Evolutionary conservation across 352 stramenopile species (phyloP), one percentile per base, ranked within the genome.

Genomic region (Pseudoperonospora humuli): DNA sequence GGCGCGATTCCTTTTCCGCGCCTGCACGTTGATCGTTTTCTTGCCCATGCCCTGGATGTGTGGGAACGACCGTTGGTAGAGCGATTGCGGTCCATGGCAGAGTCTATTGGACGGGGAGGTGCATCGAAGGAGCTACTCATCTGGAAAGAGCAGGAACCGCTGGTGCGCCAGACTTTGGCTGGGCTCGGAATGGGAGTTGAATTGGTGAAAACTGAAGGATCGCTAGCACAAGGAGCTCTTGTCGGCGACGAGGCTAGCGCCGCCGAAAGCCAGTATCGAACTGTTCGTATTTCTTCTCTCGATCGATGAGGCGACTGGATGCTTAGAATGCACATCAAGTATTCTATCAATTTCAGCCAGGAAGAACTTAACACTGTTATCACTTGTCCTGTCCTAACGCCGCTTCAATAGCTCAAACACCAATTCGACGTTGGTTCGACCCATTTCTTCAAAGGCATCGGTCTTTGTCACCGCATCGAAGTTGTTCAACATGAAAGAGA

Each of bases 401-500:
- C 76, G 79, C 61, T 92, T 92, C 37, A 98, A 68, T 19, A 98
- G 85, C 64, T 98, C 94, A 66, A 98, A 98, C 13, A 98, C 93
- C 18, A 99, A 75, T 40, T 99, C 96, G 45, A 98, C 95, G 65
- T 99, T 99, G 45, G 74, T 96, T 43, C 95, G 68, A 15, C 94
- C 95, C 96, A 99, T 99, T 58, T 98, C 93, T 75, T 98, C 94
- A 71, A 99, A 98, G n/a, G 85, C 69, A 20, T 75, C 50, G 8
- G 91, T 98, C 70, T 98, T 98, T 14, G 90, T 98, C 13, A 98
- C 87, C 13, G 77, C 76, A 70, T 99, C 95, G 64, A 99, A 99
- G 75, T 98, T 95, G 35, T 91, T 83, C 23, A 98, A 64, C 58
- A 98, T 97, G 62, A 97, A 99, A 24, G 89, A 86, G 45, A 98